Evolutionary conservation across 2,329 filamentous ascomycete species (phyloP).

Genomic region (Colletotrichum sp.): DNA sequence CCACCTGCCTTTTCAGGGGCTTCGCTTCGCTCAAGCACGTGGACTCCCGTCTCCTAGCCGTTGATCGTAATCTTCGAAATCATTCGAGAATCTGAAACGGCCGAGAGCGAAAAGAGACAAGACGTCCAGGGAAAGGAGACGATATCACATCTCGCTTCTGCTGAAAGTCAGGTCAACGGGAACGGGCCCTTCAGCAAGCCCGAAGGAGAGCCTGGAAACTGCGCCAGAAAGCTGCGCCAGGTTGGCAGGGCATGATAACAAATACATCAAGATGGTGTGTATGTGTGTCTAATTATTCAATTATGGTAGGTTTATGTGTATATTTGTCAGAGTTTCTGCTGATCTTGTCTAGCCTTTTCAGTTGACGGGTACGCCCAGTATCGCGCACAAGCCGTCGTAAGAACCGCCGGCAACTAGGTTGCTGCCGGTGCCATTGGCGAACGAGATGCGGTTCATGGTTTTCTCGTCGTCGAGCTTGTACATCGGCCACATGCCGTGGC

Average conservation of each 20-base stretch:
- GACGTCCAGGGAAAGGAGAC: neutral
- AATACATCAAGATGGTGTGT: neutral
- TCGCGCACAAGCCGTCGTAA: conserved; percentile 15
- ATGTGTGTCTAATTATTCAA: neutral
- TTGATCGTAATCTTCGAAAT: neutral
- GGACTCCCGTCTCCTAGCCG: neutral
- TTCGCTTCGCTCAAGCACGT: neutral
- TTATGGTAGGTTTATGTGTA: neutral
- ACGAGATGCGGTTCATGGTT: conserved; percentile 30
- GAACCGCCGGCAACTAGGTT: conserved; percentile 24
- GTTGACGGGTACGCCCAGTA: neutral
- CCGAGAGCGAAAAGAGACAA: neutral
- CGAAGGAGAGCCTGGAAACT: neutral
- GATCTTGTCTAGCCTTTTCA: neutral
- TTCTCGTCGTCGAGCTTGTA: conserved; percentile 13
- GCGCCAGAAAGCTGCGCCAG: neutral
- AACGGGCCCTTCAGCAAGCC: neutral
- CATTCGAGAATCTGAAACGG: neutral
- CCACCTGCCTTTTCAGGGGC: neutral
- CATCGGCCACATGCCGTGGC: conserved; percentile 30
- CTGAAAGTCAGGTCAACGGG: neutral
- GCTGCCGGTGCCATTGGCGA: conserved; percentile 30
- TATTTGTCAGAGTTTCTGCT: neutral
- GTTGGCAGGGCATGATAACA: neutral
- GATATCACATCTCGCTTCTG: neutral